Evolutionary conservation across 176 grass and related monocot genomes (phyloP).

Genomic region (Avena insularis): DNA sequence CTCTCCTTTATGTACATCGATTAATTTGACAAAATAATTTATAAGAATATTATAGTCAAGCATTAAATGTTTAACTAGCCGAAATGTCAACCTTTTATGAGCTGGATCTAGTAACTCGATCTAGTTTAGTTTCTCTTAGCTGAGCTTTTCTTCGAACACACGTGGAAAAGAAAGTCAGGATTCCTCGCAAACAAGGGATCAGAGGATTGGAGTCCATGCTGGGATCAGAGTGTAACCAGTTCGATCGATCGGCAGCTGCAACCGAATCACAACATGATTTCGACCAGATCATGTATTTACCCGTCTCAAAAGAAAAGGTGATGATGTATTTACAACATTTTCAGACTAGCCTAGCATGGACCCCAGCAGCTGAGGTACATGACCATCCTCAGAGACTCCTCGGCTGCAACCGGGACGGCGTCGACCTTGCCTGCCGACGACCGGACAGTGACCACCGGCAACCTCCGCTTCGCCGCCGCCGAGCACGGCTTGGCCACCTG

Average conservation of each 20-base stretch:
- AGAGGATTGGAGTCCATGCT: background rate
- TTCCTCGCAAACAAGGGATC: background rate
- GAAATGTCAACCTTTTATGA: no score
- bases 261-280: background rate
- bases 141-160: background rate
- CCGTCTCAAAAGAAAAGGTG: background rate
- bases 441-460: background rate
- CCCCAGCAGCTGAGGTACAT: conserved; percentile 88
- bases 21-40: no score
- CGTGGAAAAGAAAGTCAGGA: background rate
- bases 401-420: background rate
- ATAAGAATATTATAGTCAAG: no score
- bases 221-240: background rate
- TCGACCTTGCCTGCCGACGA: background rate
- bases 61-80: no score
- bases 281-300: conserved; percentile 4
- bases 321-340: conserved; percentile 23
- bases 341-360: conserved; percentile 47
- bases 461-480: conserved; percentile 12
- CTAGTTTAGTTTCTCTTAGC: background rate
- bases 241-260: background rate
- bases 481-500: conserved; percentile 52
- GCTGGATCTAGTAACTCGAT: background rate
- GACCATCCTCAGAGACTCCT: conserved; percentile 75
- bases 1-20: no score